These are phyloP conservation scores for Phytophthora pisi DNA, from an alignment of 352 stramenopile genomes.

Conservation along the genomic window DNA sequence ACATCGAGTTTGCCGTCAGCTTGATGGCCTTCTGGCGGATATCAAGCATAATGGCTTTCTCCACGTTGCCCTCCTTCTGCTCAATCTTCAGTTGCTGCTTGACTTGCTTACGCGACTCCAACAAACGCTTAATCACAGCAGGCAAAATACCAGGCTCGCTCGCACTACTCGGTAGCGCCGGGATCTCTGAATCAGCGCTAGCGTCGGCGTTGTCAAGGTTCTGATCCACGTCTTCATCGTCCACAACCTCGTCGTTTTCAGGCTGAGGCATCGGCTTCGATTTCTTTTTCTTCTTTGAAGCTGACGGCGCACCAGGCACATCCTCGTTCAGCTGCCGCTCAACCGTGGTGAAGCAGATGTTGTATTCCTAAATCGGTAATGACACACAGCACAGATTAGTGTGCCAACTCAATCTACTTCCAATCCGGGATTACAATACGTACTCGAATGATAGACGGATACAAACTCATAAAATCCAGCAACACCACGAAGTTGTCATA, in stretches of 20 bases:
- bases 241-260: conserved; percentile 75
- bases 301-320: conserved; percentile 27
- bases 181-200: conserved; percentile 84
- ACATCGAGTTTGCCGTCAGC: conserved; percentile 99
- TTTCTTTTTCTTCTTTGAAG: conserved; percentile 66
- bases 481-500: conserved; percentile 99
- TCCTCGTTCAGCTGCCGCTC: conserved; percentile 83
- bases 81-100: conserved; percentile 98
- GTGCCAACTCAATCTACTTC: neutral
- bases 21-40: conserved; percentile 99
- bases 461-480: conserved; percentile 99
- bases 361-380: conserved; percentile 95
- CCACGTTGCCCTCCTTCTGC: conserved; percentile 86
- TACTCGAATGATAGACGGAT: conserved; percentile 98
- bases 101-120: conserved; percentile 97
- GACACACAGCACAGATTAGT: conserved; percentile 10
- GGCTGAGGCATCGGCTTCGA: conserved; percentile 52
- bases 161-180: conserved; percentile 76
- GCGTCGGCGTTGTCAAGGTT: conserved; percentile 65
- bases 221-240: conserved; percentile 82
- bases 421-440: conserved; percentile 14
- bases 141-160: conserved; percentile 94
- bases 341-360: conserved; percentile 99
- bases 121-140: conserved; percentile 96
- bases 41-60: conserved; percentile 93